Percentiles rank a stretch among this genome's conserved stretches.
phyloP scores from a whole-genome alignment of 352 stramenopile species.

The Phytopythium montanum region DNA sequence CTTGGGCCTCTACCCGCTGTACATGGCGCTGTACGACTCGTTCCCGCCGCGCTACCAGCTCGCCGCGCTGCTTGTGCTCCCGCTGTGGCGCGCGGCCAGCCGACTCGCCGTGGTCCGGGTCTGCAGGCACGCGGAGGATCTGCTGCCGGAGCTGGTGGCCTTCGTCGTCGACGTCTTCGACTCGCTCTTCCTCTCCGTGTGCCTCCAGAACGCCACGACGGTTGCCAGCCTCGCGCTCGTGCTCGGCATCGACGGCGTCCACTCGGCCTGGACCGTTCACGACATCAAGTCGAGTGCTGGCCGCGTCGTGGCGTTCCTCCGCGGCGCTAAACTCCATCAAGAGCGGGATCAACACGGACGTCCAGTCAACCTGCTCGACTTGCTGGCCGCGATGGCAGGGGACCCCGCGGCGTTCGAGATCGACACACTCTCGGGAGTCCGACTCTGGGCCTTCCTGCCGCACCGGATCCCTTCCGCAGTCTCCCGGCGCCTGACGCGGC shows the following conservation, averaged over 20 bases:
- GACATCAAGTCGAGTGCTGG: background rate
- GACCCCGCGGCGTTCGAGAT: background rate
- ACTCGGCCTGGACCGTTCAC: background rate
- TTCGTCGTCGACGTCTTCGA: constrained; percentile 19
- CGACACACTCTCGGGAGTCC: background rate
- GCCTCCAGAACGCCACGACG: constrained; percentile 15
- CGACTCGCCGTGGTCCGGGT: background rate
- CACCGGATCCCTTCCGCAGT: background rate
- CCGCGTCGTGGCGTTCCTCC: background rate
- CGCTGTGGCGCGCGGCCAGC: background rate
- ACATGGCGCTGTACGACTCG: background rate
- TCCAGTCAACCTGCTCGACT: background rate
- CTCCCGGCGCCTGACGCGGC: background rate
- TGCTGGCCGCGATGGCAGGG: background rate
- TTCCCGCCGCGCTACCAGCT: background rate
- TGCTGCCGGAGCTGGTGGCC: constrained; percentile 1
- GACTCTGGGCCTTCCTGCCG: background rate
- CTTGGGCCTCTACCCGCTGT: background rate
- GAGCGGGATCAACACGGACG: background rate
- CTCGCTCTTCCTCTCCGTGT: constrained; percentile 16
- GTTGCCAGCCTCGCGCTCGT: background rate
- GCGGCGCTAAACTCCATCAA: background rate
- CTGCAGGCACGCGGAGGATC: background rate
- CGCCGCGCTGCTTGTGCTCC: background rate
- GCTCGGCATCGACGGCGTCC: background rate